Conservation (phyloP, 73 alveolate species). For the Paraurostyla sp. region DNA sequence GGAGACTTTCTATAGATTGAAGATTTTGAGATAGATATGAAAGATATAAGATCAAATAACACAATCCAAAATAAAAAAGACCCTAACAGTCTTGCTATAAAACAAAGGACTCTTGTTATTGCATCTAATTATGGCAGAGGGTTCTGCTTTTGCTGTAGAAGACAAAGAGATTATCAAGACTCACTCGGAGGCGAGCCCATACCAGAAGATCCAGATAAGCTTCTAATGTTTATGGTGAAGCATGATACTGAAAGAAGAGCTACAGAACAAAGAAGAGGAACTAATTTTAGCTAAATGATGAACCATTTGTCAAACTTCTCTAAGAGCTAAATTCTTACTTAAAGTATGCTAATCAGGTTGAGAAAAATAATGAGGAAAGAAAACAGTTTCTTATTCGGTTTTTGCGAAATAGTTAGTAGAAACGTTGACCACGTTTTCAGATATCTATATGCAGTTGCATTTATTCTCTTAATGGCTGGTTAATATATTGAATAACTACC, state of each 20-base stretch:
- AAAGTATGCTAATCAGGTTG: not conserved
- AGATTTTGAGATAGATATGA: conserved; percentile 27
- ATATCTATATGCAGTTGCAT: conserved; percentile 25
- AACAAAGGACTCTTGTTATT: not conserved
- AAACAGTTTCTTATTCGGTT: not conserved
- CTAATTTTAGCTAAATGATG: not conserved
- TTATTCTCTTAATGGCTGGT: not conserved
- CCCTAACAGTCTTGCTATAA: not conserved
- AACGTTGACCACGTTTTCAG: conserved; percentile 28
- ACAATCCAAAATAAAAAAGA: not conserved
- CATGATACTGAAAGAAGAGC: too few relatives aligned
- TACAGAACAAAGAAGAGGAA: not conserved
- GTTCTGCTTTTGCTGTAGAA: too few relatives aligned
- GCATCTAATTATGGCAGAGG: not conserved
- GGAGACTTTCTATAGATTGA: conserved; percentile 37
- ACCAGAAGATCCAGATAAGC: too few relatives aligned
- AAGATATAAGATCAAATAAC: not conserved
- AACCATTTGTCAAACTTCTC: not conserved
- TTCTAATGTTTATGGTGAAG: too few relatives aligned
- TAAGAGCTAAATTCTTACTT: not conserved
- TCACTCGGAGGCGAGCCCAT: too few relatives aligned
- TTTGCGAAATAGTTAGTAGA: not conserved
- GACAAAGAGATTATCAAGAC: not conserved
- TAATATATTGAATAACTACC: not conserved
- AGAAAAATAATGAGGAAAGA: conserved; percentile 28